These are phyloP conservation scores for Fusarium agapanthi DNA, from an alignment of 2,329 filamentous ascomycete genomes.

Conservation along the genomic window DNA sequence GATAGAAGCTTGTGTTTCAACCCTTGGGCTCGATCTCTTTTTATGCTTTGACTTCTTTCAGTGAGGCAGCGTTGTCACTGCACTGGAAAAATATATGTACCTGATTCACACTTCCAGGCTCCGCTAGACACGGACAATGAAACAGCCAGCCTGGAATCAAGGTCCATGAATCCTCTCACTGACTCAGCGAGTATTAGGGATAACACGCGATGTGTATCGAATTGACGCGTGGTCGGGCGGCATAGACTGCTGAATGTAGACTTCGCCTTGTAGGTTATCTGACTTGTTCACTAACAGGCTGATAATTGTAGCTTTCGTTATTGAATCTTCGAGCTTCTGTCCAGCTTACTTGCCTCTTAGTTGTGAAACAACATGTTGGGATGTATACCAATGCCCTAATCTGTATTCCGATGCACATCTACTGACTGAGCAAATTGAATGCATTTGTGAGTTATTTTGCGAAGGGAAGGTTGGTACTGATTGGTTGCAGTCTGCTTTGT, in stretches of 20 bases:
- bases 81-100: neutral
- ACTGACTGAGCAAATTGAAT: neutral
- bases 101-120: neutral
- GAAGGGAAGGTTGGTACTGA: neutral
- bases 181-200: neutral
- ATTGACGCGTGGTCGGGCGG: neutral
- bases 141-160: neutral
- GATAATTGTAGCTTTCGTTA: neutral
- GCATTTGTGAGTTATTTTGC: neutral
- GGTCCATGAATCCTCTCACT: neutral
- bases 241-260: too few relatives aligned
- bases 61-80: neutral
- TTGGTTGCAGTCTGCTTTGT: neutral
- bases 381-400: fast-evolving
- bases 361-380: neutral
- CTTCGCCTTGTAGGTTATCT: too few relatives aligned
- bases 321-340: neutral
- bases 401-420: neutral
- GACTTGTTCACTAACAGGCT: too few relatives aligned
- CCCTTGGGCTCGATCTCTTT: neutral
- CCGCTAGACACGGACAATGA: neutral
- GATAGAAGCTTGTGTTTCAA: neutral
- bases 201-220: neutral
- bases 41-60: neutral
- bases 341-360: neutral